Conservation (phyloP, 768 basidiomycete genomes). For the Trametes elegans region DNA sequence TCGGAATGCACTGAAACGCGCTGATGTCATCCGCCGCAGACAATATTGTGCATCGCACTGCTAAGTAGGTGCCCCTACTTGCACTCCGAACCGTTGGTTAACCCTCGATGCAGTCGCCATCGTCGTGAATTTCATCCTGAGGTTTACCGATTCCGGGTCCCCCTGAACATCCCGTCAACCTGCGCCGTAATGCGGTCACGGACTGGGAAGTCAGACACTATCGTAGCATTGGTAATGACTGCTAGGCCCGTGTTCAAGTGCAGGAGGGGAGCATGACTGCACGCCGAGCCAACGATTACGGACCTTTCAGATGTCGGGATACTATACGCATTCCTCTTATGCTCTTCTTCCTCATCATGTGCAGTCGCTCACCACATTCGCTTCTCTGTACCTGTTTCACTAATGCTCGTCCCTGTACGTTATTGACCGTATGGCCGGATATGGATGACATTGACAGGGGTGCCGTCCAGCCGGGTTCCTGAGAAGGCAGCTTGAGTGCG, state of each 20-base stretch:
- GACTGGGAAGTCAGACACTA: too few relatives aligned
- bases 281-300: neutral
- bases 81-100: slow-evolving; percentile 6
- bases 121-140: slow-evolving; percentile 80
- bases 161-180: slow-evolving; percentile 3
- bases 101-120: slow-evolving; percentile 61
- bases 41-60: slow-evolving; percentile 78
- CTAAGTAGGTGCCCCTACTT: slow-evolving; percentile 49
- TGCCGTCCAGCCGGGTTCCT: neutral
- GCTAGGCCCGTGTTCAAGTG: too few relatives aligned
- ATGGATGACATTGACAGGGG: neutral
- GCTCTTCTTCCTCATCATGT: neutral
- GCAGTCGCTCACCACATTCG: slow-evolving; percentile 1
- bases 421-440: neutral
- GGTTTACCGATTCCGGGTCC: slow-evolving; percentile 49
- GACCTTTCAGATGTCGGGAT: slow-evolving; percentile 9
- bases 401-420: slow-evolving; percentile 5
- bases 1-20: slow-evolving; percentile 17
- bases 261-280: neutral
- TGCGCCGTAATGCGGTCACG: neutral
- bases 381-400: slow-evolving; percentile 2
- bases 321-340: neutral
- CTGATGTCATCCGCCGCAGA: slow-evolving; percentile 52
- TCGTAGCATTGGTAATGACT: too few relatives aligned
- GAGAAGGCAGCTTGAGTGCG: neutral